phyloP scores from a whole-genome alignment of 768 basidiomycete species.

The Asterophora lycoperdoides region DNA sequence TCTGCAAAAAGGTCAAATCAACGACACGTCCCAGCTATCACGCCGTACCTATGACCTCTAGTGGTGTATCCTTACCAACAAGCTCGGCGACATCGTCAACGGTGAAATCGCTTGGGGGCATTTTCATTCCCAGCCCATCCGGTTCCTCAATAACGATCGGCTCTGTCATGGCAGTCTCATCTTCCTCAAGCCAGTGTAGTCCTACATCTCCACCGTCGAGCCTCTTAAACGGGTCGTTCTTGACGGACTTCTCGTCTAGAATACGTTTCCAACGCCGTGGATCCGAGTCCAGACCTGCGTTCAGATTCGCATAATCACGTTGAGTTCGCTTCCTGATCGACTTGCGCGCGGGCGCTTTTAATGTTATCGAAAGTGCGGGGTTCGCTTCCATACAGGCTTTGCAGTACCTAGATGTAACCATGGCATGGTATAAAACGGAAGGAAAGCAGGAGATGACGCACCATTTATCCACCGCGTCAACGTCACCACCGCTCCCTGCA shows the following conservation, averaged over 20 bases:
- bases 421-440: constrained; percentile 6
- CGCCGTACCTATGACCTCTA: constrained; percentile 86
- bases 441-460: constrained; percentile 27
- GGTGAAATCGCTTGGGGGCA: constrained; percentile 69
- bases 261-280: constrained; percentile 64
- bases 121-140: constrained; percentile 85
- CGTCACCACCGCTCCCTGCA: constrained; percentile 60
- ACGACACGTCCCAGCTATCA: neutral
- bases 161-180: constrained; percentile 71
- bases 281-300: constrained; percentile 61
- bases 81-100: constrained; percentile 78
- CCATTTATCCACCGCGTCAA: constrained; percentile 77
- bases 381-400: constrained; percentile 56
- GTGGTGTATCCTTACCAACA: constrained; percentile 71
- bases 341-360: constrained; percentile 77
- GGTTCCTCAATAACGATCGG: constrained; percentile 77
- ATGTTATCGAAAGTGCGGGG: constrained; percentile 59
- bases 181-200: constrained; percentile 69
- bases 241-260: constrained; percentile 63
- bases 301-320: constrained; percentile 76
- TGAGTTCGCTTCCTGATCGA: constrained; percentile 70
- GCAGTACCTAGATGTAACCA: constrained; percentile 56
- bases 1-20: constrained; percentile 40
- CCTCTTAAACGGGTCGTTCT: constrained; percentile 57
- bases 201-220: constrained; percentile 67